phyloP scores from a whole-genome alignment of 139 green algal species.

The Astrephomene gubernaculifera region DNA sequence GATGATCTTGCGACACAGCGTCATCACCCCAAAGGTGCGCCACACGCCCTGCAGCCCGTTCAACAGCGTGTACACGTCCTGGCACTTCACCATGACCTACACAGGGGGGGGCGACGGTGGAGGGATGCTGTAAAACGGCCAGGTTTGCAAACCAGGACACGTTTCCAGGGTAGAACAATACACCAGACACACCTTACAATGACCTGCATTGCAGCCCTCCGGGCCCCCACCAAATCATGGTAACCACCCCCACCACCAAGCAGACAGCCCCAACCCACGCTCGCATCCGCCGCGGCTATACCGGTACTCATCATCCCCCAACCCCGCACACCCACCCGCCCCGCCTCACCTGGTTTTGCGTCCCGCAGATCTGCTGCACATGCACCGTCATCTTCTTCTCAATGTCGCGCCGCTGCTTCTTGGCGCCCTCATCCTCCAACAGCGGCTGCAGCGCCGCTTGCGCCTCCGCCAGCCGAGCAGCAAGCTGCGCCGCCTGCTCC shows the following conservation, averaged over 20 bases:
- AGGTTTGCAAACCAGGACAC: no score
- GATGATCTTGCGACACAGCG: constrained; percentile 69
- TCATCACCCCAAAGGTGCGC: constrained; percentile 63
- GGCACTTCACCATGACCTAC: constrained; percentile 70
- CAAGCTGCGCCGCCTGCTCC: neutral
- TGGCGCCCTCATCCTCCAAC: constrained; percentile 53
- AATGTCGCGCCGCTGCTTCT: constrained; percentile 68
- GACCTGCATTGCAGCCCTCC: no score
- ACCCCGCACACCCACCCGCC: no score
- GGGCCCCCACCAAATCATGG: no score
- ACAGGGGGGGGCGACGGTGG: no score
- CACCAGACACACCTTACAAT: no score
- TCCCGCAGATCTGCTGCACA: constrained; percentile 83
- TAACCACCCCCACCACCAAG: no score
- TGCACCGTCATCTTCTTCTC: constrained; percentile 83
- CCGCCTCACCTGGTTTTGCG: constrained; percentile 60
- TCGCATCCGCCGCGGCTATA: no score
- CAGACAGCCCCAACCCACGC: no score
- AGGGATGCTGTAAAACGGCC: no score
- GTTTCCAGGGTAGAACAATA: no score
- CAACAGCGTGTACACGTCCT: constrained; percentile 63
- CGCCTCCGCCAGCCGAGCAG: constrained; percentile 7
- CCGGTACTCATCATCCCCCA: no score
- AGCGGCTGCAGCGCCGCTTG: constrained; percentile 21
- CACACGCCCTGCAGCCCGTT: constrained; percentile 47